Evolutionary conservation across 371 early-diverging fungal species (phyloP).

Genomic region (Nematocida homosporus): DNA sequence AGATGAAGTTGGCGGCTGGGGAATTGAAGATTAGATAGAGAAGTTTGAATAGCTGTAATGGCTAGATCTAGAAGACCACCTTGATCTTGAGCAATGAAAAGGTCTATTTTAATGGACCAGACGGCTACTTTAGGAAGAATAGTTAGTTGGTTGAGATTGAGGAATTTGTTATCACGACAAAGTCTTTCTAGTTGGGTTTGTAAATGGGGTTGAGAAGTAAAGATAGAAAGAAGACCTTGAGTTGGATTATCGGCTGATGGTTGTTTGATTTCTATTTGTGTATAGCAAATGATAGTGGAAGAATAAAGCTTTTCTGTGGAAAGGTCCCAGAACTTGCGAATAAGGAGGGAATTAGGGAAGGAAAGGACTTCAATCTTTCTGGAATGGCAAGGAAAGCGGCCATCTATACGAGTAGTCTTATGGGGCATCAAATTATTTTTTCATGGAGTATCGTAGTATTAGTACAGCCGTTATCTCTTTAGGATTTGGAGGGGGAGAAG

Average conservation of each 20-base stretch:
- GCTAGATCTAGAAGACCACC: slow-evolving; percentile 18
- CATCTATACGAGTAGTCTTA: slow-evolving; percentile 21
- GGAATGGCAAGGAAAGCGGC: background rate
- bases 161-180: slow-evolving; percentile 12
- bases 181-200: slow-evolving; percentile 23
- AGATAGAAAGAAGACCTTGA: background rate
- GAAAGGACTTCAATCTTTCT: background rate
- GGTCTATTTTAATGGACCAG: slow-evolving; percentile 17
- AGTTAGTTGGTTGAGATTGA: slow-evolving; percentile 19
- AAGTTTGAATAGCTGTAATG: background rate
- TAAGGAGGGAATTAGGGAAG: background rate
- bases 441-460: slow-evolving; percentile 47
- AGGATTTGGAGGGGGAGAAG: slow-evolving; percentile 2
- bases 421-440: slow-evolving; percentile 18
- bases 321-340: background rate
- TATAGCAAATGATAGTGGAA: slow-evolving; percentile 4
- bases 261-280: slow-evolving; percentile 9
- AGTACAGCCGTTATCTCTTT: slow-evolving; percentile 27
- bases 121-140: slow-evolving; percentile 21
- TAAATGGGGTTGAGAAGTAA: slow-evolving; percentile 14
- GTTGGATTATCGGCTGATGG: background rate
- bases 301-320: slow-evolving; percentile 2
- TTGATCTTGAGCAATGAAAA: slow-evolving; percentile 13
- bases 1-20: background rate
- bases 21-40: background rate